Evolutionary conservation across 2,329 filamentous ascomycete genomes (phyloP).

Genomic region (Fonsecaea monophora): DNA sequence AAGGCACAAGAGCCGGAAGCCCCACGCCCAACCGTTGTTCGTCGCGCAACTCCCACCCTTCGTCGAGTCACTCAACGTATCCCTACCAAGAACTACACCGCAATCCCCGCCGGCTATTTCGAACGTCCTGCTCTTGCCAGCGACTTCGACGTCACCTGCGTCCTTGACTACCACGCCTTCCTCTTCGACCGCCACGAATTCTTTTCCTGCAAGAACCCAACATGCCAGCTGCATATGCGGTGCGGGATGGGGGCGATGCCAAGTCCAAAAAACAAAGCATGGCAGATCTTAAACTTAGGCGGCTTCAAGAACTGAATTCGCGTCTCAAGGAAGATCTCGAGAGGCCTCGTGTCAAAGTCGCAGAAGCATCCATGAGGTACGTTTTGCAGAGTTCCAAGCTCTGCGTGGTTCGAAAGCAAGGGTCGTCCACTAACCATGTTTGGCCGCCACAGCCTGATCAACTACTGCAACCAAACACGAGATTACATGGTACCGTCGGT

Average conservation of each 20-base stretch:
- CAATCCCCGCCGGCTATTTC: conserved; percentile 10
- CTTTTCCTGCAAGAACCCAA: conserved; percentile 39
- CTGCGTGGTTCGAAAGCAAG: neutral
- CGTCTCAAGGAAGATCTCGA: conserved; percentile 95
- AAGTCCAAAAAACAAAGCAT: conserved; percentile 99
- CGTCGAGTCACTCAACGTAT: conserved; percentile 21
- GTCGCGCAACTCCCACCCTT: conserved; percentile 9
- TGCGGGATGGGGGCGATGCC: conserved; percentile 67
- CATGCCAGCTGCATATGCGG: conserved; percentile 70
- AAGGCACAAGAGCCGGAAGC: conserved; percentile 6
- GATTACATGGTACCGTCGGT: conserved; percentile 99
- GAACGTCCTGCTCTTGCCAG: conserved; percentile 6
- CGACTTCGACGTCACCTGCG: conserved; percentile 19
- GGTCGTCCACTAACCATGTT: conserved; percentile 10
- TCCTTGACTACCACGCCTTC: conserved; percentile 30
- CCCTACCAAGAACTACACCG: conserved; percentile 13
- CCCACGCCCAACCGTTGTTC: conserved; percentile 13
- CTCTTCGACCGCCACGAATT: conserved; percentile 30
- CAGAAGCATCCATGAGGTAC: conserved; percentile 87
- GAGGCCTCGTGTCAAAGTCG: conserved; percentile 92
- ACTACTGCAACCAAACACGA: conserved; percentile 96
- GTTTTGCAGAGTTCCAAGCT: conserved; percentile 41
- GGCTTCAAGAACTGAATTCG: conserved; percentile 95
- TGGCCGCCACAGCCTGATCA: conserved; percentile 76
- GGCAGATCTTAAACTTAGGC: conserved; percentile 95